phyloP scores from a whole-genome alignment of 495 filamentous ascomycete species.

The Penicillium daleae region DNA sequence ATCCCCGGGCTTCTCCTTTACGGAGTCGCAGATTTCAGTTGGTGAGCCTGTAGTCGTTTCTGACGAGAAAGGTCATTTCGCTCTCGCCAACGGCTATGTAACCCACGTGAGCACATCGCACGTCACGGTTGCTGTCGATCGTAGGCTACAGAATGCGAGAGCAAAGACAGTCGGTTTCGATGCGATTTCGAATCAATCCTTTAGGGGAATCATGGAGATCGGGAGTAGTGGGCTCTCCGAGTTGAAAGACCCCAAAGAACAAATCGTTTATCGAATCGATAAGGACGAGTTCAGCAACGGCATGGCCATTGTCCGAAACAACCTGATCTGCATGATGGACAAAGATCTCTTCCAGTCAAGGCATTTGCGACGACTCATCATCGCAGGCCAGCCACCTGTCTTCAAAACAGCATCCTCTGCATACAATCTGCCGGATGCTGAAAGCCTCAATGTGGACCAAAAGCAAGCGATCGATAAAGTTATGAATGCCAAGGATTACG shows the following conservation, averaged over 20 bases:
- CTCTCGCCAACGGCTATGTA: conserved; percentile 88
- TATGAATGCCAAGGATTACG: conserved; percentile 93
- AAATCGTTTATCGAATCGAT: conserved; percentile 80
- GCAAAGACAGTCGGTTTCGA: conserved; percentile 76
- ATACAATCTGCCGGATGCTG: conserved; percentile 54
- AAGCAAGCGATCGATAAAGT: conserved; percentile 85
- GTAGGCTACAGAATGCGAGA: conserved; percentile 82
- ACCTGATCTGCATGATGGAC: conserved; percentile 89
- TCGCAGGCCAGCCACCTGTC: conserved; percentile 69
- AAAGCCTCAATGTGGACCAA: conserved; percentile 82
- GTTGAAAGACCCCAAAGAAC: conserved; percentile 55
- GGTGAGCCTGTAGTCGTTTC: conserved; percentile 97
- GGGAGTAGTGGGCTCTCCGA: conserved; percentile 52
- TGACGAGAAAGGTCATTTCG: conserved; percentile 92
- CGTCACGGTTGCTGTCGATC: conserved; percentile 87
- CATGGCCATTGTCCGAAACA: conserved; percentile 93
- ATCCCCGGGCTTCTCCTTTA: conserved; percentile 69
- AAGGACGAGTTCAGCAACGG: conserved; percentile 98
- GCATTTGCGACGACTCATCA: conserved; percentile 74
- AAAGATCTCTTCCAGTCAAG: conserved; percentile 72
- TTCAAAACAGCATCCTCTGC: conserved; percentile 70
- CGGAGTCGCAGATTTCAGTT: conserved; percentile 85
- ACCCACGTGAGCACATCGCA: conserved; percentile 69
- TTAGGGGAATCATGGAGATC: conserved; percentile 90
- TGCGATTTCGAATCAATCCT: conserved; percentile 74